Evolutionary conservation across 148 eudicot genomes (phyloP).

Genomic region (Silene uniflora): DNA sequence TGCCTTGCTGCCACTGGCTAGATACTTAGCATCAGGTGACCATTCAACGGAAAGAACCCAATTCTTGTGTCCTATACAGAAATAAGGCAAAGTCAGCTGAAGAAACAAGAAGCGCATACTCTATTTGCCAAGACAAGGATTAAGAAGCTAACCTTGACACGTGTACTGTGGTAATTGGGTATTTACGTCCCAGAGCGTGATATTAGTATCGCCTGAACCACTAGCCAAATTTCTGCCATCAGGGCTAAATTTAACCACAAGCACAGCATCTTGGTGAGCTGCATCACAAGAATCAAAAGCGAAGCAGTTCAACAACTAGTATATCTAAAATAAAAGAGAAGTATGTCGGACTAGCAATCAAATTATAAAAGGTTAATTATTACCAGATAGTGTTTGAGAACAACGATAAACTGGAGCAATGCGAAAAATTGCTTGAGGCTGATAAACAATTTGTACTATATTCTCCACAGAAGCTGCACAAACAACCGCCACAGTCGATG

Average conservation of each 20-base stretch:
- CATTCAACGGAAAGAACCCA: constrained; percentile 97
- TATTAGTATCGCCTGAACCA: constrained; percentile 93
- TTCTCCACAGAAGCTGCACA: constrained; percentile 93
- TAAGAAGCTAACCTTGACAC: constrained; percentile 60
- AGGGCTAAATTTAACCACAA: constrained; percentile 90
- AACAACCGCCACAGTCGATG: neutral
- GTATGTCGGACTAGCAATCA: neutral
- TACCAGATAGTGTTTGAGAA: constrained; percentile 6
- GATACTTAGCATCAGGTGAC: constrained; percentile 96
- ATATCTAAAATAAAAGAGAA: neutral
- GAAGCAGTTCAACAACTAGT: neutral
- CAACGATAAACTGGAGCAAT: constrained; percentile 92
- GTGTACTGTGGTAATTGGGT: constrained; percentile 84
- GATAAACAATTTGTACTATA: constrained; percentile 80
- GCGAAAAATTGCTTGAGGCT: constrained; percentile 93
- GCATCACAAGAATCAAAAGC: constrained; percentile 17
- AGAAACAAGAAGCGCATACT: no score
- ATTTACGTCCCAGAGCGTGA: constrained; percentile 79
- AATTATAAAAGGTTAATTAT: neutral
- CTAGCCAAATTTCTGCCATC: constrained; percentile 87
- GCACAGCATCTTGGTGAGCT: constrained; percentile 95
- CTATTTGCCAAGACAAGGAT: no score
- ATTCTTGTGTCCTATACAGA: constrained; percentile 71
- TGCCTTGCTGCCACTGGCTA: constrained; percentile 92
- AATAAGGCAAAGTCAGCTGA: neutral